phyloP scores from a whole-genome alignment of 208 protist species.

The Herpetomonas tarakana region DNA sequence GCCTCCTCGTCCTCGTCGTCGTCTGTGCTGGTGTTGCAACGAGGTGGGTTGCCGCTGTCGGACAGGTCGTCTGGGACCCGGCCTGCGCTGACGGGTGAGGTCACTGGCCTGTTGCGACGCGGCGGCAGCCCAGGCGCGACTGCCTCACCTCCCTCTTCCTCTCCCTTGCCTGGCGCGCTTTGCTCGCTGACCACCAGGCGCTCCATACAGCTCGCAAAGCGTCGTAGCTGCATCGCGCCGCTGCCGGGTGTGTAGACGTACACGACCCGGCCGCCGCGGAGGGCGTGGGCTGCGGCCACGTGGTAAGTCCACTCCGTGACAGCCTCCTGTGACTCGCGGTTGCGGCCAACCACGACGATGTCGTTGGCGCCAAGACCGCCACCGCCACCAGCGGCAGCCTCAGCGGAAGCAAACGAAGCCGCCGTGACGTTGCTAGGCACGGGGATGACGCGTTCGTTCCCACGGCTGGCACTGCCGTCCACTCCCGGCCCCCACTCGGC shows the following conservation, averaged over 20 bases:
- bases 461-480: too few species aligned
- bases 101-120: neutral
- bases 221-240: conserved; percentile 24
- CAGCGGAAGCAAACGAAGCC: neutral
- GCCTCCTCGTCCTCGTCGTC: neutral
- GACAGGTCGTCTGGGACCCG: neutral
- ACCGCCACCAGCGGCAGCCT: neutral
- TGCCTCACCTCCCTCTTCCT: too few species aligned
- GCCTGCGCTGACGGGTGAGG: neutral
- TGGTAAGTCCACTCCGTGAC: conserved; percentile 26
- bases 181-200: conserved; percentile 8
- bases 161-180: too few species aligned
- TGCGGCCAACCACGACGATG: conserved; percentile 24
- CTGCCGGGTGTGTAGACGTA: conserved; percentile 40
- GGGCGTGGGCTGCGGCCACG: conserved; percentile 40
- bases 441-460: too few species aligned
- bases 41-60: neutral
- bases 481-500: too few species aligned
- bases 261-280: conserved; percentile 43
- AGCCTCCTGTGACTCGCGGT: conserved; percentile 11
- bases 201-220: conserved; percentile 41
- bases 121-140: too few species aligned
- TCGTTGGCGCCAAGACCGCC: conserved; percentile 24
- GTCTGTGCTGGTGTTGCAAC: neutral
- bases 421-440: too few species aligned